Evolutionary conservation across 2,329 filamentous ascomycete species (phyloP), one percentile per base, ranked within the genome.

Genomic region (Aspergillus chevalieri): DNA sequence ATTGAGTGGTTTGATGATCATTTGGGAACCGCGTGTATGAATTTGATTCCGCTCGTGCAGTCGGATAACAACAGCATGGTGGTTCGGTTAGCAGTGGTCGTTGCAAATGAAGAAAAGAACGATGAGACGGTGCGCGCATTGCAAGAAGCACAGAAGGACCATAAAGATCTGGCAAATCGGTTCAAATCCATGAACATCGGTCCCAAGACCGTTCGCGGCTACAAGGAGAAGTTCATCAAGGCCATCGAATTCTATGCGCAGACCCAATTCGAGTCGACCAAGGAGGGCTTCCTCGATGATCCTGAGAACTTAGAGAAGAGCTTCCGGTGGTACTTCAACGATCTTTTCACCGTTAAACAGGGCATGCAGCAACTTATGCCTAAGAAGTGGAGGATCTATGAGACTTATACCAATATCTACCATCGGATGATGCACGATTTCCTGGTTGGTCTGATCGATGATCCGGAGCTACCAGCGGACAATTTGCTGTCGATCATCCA

Each of bases 1-100:
- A 85, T 98, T 55, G 88, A 90, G 57, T 90, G 87, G 85, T 98
- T 98, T 65, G 92, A 98, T 71, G 90, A 95, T 66, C 91, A 97
- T 70, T 82, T 98, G 51, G 91, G 89, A 6, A 81, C 87, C 19
- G 83, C 95, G 43, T 94, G 91, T 54, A 82, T 95, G 70, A 95
- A 93, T 64, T 76, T 98, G 51, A 93, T 98, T 59, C 86, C 85
- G 54, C 77, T 97, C 33, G 84, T 98, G 21, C 84, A 93, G 60
- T 80, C 84, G 38, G 91, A 91, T 53, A 95, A 96, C 65, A 86
- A 88, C 57, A 86, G 89, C 33, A 79, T 97, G 63, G 88, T 98
- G 10, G 93, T 97, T 43, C 83, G 93, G 42, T 80, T 98, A 55
- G 93, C 92, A 8, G 79, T 97, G 52, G 84, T 98, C 49, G 91